A percentile compares a stretch with the other conserved stretches of the same genome.
Conservation (phyloP, 1,284 basidiomycete species). For the Tylopilus microsporus region DNA sequence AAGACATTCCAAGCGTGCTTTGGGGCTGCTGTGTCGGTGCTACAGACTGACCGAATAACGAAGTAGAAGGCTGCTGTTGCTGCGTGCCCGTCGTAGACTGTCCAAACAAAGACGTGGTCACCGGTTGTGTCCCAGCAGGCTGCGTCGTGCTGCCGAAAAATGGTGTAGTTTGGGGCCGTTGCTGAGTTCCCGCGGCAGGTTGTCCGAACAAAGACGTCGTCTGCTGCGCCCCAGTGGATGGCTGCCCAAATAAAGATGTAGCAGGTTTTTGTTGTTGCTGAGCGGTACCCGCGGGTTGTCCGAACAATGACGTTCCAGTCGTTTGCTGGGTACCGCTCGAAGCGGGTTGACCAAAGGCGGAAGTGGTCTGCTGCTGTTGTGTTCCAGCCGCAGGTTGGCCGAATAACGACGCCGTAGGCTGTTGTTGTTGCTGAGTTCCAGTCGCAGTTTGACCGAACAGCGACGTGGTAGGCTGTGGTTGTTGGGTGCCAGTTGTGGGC, state of each 20-base stretch:
- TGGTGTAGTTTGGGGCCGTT: slow-evolving; percentile 31
- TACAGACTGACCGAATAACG: slow-evolving; percentile 25
- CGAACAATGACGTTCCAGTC: slow-evolving; percentile 24
- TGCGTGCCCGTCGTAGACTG: slow-evolving; percentile 25
- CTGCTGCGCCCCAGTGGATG: slow-evolving; percentile 17
- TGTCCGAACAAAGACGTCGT: slow-evolving; percentile 35
- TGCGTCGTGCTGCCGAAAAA: slow-evolving; percentile 23
- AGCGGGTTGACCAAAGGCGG: slow-evolving; percentile 35
- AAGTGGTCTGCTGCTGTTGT: slow-evolving; percentile 24
- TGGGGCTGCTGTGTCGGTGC: slow-evolving; percentile 30
- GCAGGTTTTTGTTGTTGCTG: slow-evolving; percentile 27
- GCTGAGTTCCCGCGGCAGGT: slow-evolving; percentile 25
- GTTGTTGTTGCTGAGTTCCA: slow-evolving; percentile 20
- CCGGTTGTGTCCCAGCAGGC: slow-evolving; percentile 14
- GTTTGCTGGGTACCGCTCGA: slow-evolving; percentile 19
- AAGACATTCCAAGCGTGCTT: slow-evolving; percentile 29
- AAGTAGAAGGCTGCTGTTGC: slow-evolving; percentile 28
- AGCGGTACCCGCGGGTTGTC: slow-evolving; percentile 19
- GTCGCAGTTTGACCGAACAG: slow-evolving; percentile 36
- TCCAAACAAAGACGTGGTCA: slow-evolving; percentile 35
- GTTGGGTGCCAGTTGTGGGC: slow-evolving; percentile 21
- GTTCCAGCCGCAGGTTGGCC: slow-evolving; percentile 29
- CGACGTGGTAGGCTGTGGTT: slow-evolving; percentile 23
- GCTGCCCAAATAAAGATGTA: slow-evolving; percentile 26
- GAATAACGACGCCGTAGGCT: slow-evolving; percentile 32